A percentile compares a stretch with the other conserved stretches of the same genome.
Evolutionary conservation across 75 land plant genomes (phyloP).

Genomic region (Adiantum capillusveneris): DNA sequence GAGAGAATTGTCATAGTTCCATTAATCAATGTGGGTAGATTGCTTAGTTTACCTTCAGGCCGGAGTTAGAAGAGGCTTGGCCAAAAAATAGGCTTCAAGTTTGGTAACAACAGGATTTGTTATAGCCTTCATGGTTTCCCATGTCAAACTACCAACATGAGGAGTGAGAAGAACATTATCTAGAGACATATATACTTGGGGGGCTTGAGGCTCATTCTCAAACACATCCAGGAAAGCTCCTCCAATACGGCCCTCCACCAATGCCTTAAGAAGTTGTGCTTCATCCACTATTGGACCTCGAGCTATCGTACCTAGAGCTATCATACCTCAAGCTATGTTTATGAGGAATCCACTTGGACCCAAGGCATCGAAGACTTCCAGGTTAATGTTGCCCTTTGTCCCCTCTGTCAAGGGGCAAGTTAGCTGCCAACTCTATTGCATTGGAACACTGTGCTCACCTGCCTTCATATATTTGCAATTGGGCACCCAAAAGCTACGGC

Average conservation of each 20-base stretch:
- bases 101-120: slow-evolving; percentile 79
- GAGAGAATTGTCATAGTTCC: too few species aligned
- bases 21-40: too few species aligned
- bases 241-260: slow-evolving; percentile 68
- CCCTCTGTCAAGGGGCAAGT: slow-evolving; percentile 69
- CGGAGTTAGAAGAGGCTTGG: slow-evolving; percentile 45
- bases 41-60: too few species aligned
- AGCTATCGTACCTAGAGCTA: too few species aligned
- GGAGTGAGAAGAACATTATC: slow-evolving; percentile 37
- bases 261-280: slow-evolving; percentile 73
- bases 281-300: slow-evolving; percentile 80
- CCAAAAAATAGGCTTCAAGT: slow-evolving; percentile 72
- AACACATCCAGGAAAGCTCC: too few species aligned
- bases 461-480: slow-evolving; percentile 27
- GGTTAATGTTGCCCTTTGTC: slow-evolving; percentile 63
- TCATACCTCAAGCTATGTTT: too few species aligned
- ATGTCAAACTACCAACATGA: slow-evolving; percentile 75
- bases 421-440: too few species aligned
- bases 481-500: slow-evolving; percentile 33
- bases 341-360: slow-evolving; percentile 80
- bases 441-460: neutral
- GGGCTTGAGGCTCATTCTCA: slow-evolving; percentile 86
- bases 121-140: slow-evolving; percentile 71
- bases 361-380: slow-evolving; percentile 74
- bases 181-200: slow-evolving; percentile 56